These are phyloP conservation scores for Chlamydomonas incerta DNA, from an alignment of 139 green algal species.

Conservation along the genomic window DNA sequence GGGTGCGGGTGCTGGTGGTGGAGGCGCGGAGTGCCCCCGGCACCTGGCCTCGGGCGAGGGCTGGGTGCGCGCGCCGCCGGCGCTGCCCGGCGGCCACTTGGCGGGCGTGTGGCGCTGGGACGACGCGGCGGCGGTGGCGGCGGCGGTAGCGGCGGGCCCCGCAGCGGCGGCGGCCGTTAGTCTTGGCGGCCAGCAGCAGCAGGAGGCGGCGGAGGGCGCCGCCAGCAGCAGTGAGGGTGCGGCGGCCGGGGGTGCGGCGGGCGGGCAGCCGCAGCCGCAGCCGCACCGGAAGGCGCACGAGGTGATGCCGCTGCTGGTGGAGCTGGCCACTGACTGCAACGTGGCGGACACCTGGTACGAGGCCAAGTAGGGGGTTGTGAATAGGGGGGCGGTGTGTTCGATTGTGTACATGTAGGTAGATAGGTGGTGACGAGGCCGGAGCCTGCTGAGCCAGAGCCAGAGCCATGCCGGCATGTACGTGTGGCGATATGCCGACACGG, in stretches of 20 bases:
- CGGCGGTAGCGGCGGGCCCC: no score
- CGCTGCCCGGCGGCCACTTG: neutral
- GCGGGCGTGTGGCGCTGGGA: slow-evolving; percentile 11
- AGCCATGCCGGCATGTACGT: no score
- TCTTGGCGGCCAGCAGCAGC: no score
- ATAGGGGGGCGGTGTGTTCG: no score
- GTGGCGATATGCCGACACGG: no score
- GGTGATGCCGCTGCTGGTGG: slow-evolving; percentile 80
- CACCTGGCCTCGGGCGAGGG: neutral
- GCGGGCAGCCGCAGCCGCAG: neutral
- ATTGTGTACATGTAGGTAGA: no score
- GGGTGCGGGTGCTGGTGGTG: no score
- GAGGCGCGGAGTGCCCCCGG: neutral
- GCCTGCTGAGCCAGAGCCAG: no score
- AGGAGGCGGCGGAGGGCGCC: neutral
- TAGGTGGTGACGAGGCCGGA: no score
- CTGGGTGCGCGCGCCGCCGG: neutral
- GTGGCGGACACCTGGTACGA: slow-evolving; percentile 95
- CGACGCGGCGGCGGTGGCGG: no score
- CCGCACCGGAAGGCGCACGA: slow-evolving; percentile 32
- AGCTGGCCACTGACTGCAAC: slow-evolving; percentile 92
- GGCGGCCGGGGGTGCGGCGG: no score
- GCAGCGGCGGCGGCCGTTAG: neutral
- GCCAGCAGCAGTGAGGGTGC: no score
- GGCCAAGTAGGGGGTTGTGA: slow-evolving; percentile 84